These are phyloP conservation scores for Chalciporus sp. DNA, from an alignment of 1,284 basidiomycete species.

Conservation along the genomic window DNA sequence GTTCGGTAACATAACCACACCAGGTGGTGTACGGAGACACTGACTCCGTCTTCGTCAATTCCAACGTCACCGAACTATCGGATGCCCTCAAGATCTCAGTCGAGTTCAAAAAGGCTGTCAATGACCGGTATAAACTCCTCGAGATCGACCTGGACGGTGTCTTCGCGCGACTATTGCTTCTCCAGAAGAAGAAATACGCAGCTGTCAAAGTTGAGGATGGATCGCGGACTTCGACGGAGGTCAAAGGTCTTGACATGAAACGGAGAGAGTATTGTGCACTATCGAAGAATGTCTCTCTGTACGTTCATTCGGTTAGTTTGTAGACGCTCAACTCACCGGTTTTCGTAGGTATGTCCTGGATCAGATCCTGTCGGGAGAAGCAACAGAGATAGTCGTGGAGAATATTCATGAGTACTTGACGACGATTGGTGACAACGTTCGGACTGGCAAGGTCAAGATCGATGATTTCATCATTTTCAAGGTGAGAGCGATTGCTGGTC, in stretches of 20 bases:
- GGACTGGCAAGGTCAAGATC: constrained; percentile 74
- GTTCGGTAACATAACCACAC: background rate
- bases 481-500: constrained; percentile 42
- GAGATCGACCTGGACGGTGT: constrained; percentile 97
- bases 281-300: constrained; percentile 93
- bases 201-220: constrained; percentile 91
- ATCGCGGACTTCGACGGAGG: constrained; percentile 76
- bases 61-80: constrained; percentile 85
- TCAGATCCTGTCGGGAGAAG: constrained; percentile 89
- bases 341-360: constrained; percentile 78
- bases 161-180: constrained; percentile 89
- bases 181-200: constrained; percentile 99
- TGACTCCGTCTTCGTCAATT: constrained; percentile 98
- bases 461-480: constrained; percentile 97
- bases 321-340: background rate
- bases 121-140: constrained; percentile 92
- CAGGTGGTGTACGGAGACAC: constrained; percentile 99
- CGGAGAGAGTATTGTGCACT: constrained; percentile 92
- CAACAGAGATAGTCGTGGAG: constrained; percentile 88
- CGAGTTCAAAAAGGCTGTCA: constrained; percentile 94
- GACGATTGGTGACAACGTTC: constrained; percentile 74
- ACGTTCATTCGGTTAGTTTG: constrained; percentile 35
- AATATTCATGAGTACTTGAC: constrained; percentile 93
- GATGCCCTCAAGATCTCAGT: constrained; percentile 91
- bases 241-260: constrained; percentile 99